These are phyloP conservation scores for Porphyra umbilicalis DNA, from an alignment of 31 red algal genomes.

Conservation along the genomic window DNA sequence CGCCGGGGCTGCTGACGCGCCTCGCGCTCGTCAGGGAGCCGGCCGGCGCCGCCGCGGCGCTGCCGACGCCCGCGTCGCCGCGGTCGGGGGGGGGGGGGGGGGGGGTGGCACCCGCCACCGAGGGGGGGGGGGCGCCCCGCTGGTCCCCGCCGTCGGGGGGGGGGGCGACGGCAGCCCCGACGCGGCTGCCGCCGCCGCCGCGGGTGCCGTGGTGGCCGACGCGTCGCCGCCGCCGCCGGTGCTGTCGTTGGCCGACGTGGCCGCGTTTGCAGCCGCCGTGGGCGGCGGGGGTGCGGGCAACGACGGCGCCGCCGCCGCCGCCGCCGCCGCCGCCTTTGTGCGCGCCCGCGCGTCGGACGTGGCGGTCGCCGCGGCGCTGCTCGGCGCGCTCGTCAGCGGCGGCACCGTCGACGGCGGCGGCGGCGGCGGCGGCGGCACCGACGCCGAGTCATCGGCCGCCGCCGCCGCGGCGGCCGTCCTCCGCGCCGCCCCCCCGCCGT, in stretches of 20 bases:
- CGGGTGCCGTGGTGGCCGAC: background rate
- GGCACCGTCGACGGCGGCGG: background rate
- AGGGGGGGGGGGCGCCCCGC: background rate
- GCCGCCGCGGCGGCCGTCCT: background rate
- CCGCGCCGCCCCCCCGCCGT: background rate
- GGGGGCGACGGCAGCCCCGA: background rate
- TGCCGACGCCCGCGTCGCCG: background rate
- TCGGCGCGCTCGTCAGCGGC: background rate
- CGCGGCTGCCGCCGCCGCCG: background rate
- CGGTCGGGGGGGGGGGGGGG: background rate
- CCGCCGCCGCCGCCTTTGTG: background rate
- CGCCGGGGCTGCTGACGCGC: background rate
- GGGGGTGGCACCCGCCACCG: background rate
- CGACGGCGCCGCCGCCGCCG: background rate
- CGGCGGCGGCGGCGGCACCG: background rate
- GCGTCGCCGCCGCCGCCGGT: background rate
- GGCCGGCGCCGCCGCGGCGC: background rate
- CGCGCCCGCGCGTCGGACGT: background rate
- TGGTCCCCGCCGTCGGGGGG: background rate
- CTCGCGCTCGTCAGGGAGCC: background rate
- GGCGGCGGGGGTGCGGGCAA: background rate
- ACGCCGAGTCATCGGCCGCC: background rate
- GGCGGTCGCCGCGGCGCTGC: background rate
- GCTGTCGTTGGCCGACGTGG: background rate
- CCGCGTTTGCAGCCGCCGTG: background rate